Base-by-base conservation (phyloP, 805 yeast species). In the Blastobotrys chiropterorum region DNA sequence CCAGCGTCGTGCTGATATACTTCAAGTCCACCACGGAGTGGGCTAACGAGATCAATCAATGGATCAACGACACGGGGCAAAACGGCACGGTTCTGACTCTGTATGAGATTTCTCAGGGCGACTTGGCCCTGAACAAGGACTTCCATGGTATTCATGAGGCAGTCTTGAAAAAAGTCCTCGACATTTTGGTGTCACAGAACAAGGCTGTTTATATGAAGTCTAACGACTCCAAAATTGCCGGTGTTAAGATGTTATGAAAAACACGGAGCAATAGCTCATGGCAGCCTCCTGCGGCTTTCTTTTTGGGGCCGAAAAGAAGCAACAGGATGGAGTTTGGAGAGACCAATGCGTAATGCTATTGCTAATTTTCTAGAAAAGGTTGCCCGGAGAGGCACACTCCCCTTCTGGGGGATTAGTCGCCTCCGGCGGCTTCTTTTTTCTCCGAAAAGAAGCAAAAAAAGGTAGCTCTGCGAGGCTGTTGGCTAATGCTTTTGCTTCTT, bases 11-110 rank as follows among this genome's bases (percentile, higher is more conserved):
- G 3, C 66, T 78, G 41, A 73, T 90, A 2, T 80, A 80, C 56
- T 87, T 95, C 90, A 77, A 81, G 55, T 71, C 80, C 15, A 72
- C 89, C 52, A 77, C 84, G 60, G 80, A 80, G 58, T 77, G 97
- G 94, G 79, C 82, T 40, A 70, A 80, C 47, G 61, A 73, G 58
- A 60, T 90, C 48, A 63, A 80, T 63, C 85, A 82, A 62, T 79
- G 87, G 90, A 69, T 81, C n/a, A 90, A 86, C 50, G 70, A 73
- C 17, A 79, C 92, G 0, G 96, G 96, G 0, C 96, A 89, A 62
- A 71, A 76, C 50, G 86, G 87, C 3, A 73, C 84, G 0, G 84
- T 92, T 1, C 69, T 92, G 48, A 92, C 98, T 0, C 67, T 90
- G 14, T 90, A 86, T 66, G 98, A 92, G 67, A 65, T 92, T 38